Evolutionary conservation across 1,284 basidiomycete species (phyloP), one percentile per base, ranked within the genome.

Genomic region (Laetiporus sulphureus): DNA sequence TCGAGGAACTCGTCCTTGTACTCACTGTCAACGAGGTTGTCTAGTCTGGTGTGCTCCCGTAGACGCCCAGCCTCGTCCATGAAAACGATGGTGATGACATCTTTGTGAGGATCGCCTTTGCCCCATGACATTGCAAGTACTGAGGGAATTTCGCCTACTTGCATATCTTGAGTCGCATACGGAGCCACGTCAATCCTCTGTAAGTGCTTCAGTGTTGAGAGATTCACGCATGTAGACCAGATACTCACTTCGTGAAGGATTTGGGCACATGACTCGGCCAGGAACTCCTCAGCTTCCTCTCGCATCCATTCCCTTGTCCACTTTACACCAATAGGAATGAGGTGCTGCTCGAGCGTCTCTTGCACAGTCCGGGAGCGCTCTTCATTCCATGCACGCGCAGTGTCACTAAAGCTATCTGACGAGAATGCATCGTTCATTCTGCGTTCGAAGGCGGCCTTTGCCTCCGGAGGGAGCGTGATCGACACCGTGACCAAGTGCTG

Each of bases 121-220:
- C 96, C 96, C 78, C 93, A 92, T 3, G 95, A 97, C 44, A 97
- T 68, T 4, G 95, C 91, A 29, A 99, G 72, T 3, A 99, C 92
- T 5, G 87, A 83, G 0, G 92, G 83, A 0, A 77, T 77, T 36
- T 90, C 83, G 13, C 85, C 88, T 32, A 72, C 66, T 44, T 74
- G 72, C 62, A 85, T 77, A 20, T 76, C 73, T 4, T 71, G 65
- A 3, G 78, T 74, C 36, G 68, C 64, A 55, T 80, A 94, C 1
- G 94, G 89, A 3, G 86, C 85, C 5, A 79, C 73, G 56, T 87
- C 79, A 44, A 85, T 69, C 36, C 81, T 77, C 83, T 89, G 50
- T 21, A 40, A 42, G 21, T 42, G 55, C 39, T 39, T 37, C 30
- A 45, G 13, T 32, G 15, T 20, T 30, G 33, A 22, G 35, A 27